Conservation (phyloP, 305 asterid species). For the Fraxinus sp. region DNA sequence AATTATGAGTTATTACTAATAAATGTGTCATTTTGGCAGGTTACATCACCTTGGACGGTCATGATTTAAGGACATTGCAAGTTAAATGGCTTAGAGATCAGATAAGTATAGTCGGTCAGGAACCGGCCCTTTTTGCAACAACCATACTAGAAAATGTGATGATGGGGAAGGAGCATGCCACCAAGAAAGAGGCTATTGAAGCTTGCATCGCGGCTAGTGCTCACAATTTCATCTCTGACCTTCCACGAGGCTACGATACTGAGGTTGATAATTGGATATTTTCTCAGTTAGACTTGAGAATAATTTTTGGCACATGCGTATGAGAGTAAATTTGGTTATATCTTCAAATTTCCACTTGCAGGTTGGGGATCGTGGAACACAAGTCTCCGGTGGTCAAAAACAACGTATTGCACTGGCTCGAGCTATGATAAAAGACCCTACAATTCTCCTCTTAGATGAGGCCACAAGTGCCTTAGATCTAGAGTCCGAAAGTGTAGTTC, state of each 20-base stretch:
- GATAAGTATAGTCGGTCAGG: conserved; percentile 90
- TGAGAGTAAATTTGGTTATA: not conserved
- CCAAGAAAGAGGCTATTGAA: conserved; percentile 58
- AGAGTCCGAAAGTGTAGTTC: conserved; percentile 63
- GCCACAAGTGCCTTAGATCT: conserved; percentile 85
- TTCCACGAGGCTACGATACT: conserved; percentile 77
- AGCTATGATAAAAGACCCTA: conserved; percentile 77
- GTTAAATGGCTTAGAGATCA: conserved; percentile 80
- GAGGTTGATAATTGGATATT: conserved; percentile 36
- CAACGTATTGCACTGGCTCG: conserved; percentile 83
- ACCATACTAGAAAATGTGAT: conserved; percentile 71
- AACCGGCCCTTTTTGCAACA: conserved; percentile 72
- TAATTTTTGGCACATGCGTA: not conserved
- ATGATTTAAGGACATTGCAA: conserved; percentile 69
- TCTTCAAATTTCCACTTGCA: conserved; percentile 23
- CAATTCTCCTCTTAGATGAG: conserved; percentile 69
- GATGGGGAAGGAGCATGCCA: conserved; percentile 78
- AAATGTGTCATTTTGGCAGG: conserved; percentile 39
- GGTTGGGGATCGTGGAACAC: conserved; percentile 85
- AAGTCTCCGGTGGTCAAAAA: conserved; percentile 81
- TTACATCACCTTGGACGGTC: conserved; percentile 57
- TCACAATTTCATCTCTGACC: conserved; percentile 59
- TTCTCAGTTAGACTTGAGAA: not conserved
- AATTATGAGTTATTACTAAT: not conserved
- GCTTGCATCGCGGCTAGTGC: conserved; percentile 76